A percentile compares a stretch with the other conserved stretches of the same genome.
phyloP scores from a whole-genome alignment of 176 grass and related monocot species.

The Secale cereale region DNA sequence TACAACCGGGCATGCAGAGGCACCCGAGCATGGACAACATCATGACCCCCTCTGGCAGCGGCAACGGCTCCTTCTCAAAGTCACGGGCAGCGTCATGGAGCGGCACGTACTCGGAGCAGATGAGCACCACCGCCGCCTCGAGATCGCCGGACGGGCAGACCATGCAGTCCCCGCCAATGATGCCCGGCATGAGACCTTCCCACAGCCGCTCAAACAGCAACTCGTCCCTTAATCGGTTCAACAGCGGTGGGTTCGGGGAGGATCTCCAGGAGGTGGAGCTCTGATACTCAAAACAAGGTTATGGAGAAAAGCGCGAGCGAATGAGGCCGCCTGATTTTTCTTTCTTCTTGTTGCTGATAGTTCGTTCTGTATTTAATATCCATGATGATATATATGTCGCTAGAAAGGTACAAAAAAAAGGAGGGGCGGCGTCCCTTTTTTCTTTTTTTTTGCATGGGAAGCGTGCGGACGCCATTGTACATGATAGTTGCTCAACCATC shows the following conservation, averaged over 20 bases:
- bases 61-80: conserved; percentile 29
- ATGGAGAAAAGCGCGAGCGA: not conserved
- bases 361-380: conserved; percentile 26
- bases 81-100: conserved; percentile 77
- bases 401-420: conserved; percentile 20
- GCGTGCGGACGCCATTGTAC: conserved; percentile 51
- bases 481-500: conserved; percentile 29
- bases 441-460: conserved; percentile 41
- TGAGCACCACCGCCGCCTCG: not conserved
- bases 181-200: conserved; percentile 20
- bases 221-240: conserved; percentile 12
- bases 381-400: conserved; percentile 13
- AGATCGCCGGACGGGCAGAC: conserved; percentile 31
- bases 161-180: conserved; percentile 23
- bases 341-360: not conserved
- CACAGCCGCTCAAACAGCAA: conserved; percentile 40
- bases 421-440: conserved; percentile 31
- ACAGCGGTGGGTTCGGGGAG: conserved; percentile 26
- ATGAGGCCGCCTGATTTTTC: not conserved
- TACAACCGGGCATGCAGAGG: conserved; percentile 43
- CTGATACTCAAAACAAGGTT: conserved; percentile 21
- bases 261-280: conserved; percentile 69
- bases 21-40: conserved; percentile 68
- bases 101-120: conserved; percentile 49
- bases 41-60: conserved; percentile 28